Base-by-base conservation (phyloP, 305 asterid genomes). In the Fraxinus albicans region DNA sequence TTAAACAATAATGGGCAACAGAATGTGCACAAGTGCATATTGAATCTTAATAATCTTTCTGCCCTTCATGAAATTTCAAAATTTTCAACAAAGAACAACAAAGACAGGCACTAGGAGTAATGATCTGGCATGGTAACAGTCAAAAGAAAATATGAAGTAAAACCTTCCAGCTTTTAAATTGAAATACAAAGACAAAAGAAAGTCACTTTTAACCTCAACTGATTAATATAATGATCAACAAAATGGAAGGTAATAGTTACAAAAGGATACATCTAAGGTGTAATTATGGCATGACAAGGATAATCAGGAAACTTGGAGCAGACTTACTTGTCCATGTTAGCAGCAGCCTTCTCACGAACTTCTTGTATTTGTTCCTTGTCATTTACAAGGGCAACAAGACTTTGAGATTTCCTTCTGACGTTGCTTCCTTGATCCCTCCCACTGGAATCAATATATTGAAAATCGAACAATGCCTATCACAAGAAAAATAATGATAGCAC, bases 371-470 rank as follows among this genome's bases (percentile, higher is more conserved):
- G 91, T 78, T 94, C 99, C 90, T 96, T 96, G 86, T 96, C 98
- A 88, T 96, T 96, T 79, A 94, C 97, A 80, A 96, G 95, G 82
- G 90, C 92, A 31, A 96, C 97, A 83, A 96, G 93, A 87, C 94
- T 87, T 85, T 96, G 99, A 86, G 98, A 92, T 91, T 96, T 96
- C 92, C 90, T 96, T 82, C 98, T 88, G 47, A 96, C 97, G 88
- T 93, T 92, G 88, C 85, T 93, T 67, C 99, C 98, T 88, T 96
- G 99, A 88, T 96, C 99, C 84, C 89, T 92, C 86, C 97, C 99
- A 82, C 88, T 89, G 76, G 99, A 94, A 90, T 96, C 98, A 42
- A 94, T 91, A 84, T 91, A 94, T 85, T 96, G 99, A 88, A 96
- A 96, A 86, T 96, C 97, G 34, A 97, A 94, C 92, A 96, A 88